Conservation (phyloP, 805 yeast species). For the Citeromyces matritensis region DNA sequence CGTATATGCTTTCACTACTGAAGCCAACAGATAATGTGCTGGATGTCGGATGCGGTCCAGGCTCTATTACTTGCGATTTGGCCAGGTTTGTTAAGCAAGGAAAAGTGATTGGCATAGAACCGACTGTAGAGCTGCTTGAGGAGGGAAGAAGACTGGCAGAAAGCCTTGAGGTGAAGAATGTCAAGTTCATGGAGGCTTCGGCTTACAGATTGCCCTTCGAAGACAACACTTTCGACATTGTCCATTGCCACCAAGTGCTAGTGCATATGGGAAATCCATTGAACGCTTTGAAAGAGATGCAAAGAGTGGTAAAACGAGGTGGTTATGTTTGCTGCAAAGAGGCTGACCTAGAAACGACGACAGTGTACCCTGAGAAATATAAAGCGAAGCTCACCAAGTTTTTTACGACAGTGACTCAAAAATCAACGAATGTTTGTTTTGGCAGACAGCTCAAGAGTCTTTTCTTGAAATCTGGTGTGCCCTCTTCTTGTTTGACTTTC, state of each 20-base stretch:
- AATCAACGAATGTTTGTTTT: not conserved
- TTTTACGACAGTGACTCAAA: not conserved
- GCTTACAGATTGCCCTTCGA: slow-evolving; percentile 15
- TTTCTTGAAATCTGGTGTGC: not conserved
- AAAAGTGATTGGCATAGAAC: slow-evolving; percentile 16
- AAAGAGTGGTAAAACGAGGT: slow-evolving; percentile 17
- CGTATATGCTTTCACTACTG: slow-evolving; percentile 12
- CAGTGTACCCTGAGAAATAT: slow-evolving; percentile 2
- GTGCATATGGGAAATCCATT: slow-evolving; percentile 19
- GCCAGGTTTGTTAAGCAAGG: slow-evolving; percentile 14
- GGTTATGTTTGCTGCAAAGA: slow-evolving; percentile 19
- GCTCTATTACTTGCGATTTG: slow-evolving; percentile 19
- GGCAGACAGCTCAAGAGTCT: not conserved
- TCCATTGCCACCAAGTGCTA: slow-evolving; percentile 21
- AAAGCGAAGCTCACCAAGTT: not conserved
- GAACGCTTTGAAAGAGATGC: slow-evolving; percentile 18
- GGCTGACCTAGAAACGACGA: slow-evolving; percentile 9
- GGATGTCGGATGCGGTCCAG: slow-evolving; percentile 29
- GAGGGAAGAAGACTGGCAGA: slow-evolving; percentile 7
- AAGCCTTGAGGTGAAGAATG: slow-evolving; percentile 3
- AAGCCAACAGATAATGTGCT: slow-evolving; percentile 13
- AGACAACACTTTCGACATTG: slow-evolving; percentile 22
- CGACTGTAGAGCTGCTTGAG: slow-evolving; percentile 14
- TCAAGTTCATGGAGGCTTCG: slow-evolving; percentile 13
- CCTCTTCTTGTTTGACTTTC: not conserved